These are phyloP conservation scores for Ophiostoma sp. DNA, from an alignment of 2,329 filamentous ascomycete species.

Conservation along the genomic window DNA sequence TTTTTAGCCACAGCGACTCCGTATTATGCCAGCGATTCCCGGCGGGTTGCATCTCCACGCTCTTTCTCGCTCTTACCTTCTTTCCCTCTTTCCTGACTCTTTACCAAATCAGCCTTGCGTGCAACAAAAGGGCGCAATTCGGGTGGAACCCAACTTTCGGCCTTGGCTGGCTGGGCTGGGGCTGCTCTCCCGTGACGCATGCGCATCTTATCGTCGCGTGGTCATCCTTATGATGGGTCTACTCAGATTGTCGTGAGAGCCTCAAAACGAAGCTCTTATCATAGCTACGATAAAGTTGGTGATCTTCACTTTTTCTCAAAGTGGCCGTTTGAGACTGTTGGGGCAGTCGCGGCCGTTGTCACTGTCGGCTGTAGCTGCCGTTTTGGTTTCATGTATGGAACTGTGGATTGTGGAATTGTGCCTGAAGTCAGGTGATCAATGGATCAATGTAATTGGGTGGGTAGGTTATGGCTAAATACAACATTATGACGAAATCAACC, in stretches of 20 bases:
- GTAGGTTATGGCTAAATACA: conserved; percentile 8
- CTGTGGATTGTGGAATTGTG: too few species aligned
- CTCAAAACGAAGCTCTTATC: background rate
- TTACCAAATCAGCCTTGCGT: conserved; percentile 4
- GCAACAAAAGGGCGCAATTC: background rate
- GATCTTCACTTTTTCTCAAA: background rate
- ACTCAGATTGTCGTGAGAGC: background rate
- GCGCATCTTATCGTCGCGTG: background rate
- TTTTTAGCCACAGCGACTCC: conserved; percentile 11
- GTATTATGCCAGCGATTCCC: conserved; percentile 2
- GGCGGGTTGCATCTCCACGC: background rate
- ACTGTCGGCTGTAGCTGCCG: conserved; percentile 1
- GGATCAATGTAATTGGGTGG: background rate
- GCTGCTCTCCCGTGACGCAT: background rate
- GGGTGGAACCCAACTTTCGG: background rate
- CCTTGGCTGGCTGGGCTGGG: background rate
- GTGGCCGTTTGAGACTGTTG: background rate
- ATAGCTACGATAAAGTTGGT: background rate
- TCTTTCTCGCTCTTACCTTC: background rate
- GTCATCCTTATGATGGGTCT: background rate
- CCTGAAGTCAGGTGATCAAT: conserved; percentile 4
- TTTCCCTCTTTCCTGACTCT: background rate
- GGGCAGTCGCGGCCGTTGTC: background rate
- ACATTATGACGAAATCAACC: conserved; percentile 6
- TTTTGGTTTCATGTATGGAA: background rate